Base-by-base conservation (phyloP, 2,329 filamentous ascomycete genomes). In the Cladophialophora psammophila region DNA sequence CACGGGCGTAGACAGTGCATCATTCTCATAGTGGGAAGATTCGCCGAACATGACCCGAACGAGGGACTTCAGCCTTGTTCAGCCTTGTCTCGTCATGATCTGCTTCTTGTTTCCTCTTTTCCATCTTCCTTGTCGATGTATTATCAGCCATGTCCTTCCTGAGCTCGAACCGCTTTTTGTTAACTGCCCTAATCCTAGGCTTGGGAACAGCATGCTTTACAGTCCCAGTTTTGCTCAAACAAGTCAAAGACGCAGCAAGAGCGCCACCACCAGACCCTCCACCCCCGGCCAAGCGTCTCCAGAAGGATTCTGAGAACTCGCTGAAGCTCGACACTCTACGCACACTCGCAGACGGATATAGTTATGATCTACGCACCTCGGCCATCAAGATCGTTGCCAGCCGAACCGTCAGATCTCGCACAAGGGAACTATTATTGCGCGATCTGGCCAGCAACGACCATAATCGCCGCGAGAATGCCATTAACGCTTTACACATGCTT, bases 301-400 rank as follows among this genome's bases (percentile, higher is more conserved):
- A 68, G 45, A 70, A 70, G 58, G 68, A 70, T 20, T 70, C 68
- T 1, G 68, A 70, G 59, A 68, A 70, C 32, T 64, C 66, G 15
- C 60, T 70, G 10, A 70, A 68, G 48, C 66, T 88, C 10, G 82
- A 85, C 50, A 93, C 91, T 0, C 81, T 94, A 9, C 82, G 88
- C 60, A 90, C 87, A 70, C 83, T 94, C 3, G 81, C 91, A 12
- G 82, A 85, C 60, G 91, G 91, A 76, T 90, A 90, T 67, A 94
- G 89, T 77, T 89, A 87, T 74, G 86, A 90, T 20, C 90, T 94
- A 69, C 84, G 89, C 71, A 89, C 91, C 67, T 89, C 90, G 52
- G 78, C 82, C 20, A 72, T 83, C 57, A 80, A 80, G 52, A 83
- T 84, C 2, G 78, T 84, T 9, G 78, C 78, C 6, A 81, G 82